Conservation (phyloP, 169 alveolate genomes). For the Cryptosporidium baileyi region DNA sequence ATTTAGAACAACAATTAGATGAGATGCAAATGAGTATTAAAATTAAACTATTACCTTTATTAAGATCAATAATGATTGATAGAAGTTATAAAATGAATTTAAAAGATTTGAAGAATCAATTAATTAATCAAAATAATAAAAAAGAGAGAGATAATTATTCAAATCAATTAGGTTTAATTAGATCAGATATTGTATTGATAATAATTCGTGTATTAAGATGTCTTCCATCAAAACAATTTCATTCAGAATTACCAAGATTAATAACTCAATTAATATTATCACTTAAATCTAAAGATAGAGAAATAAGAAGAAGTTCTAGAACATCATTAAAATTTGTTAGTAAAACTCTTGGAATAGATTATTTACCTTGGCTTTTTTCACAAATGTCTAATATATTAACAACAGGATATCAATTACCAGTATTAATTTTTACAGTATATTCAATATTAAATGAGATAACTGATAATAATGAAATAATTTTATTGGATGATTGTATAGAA, state of each 20-base stretch:
- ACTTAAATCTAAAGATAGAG: constrained; percentile 51
- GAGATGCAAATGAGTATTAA: constrained; percentile 40
- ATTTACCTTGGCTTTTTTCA: constrained; percentile 32
- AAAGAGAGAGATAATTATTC: background rate
- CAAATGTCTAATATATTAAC: constrained; percentile 55
- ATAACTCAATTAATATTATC: constrained; percentile 34
- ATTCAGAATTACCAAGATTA: constrained; percentile 57
- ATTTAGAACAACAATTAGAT: background rate
- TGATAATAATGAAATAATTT: background rate
- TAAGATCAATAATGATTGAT: constrained; percentile 43
- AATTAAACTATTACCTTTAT: constrained; percentile 1
- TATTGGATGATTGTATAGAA: constrained; percentile 27
- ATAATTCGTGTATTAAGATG: constrained; percentile 24
- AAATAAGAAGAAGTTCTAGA: constrained; percentile 36
- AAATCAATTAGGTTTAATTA: background rate
- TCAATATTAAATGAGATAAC: constrained; percentile 47
- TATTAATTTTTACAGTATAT: constrained; percentile 37
- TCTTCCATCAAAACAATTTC: constrained; percentile 41
- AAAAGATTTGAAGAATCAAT: background rate
- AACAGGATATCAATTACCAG: constrained; percentile 51
- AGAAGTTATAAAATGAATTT: constrained; percentile 21
- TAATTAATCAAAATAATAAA: background rate
- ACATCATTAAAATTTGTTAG: constrained; percentile 24
- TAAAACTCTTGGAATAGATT: constrained; percentile 32
- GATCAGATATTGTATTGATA: constrained; percentile 41